Conservation (phyloP, 176 grass and related monocot species). For the Oryza longistaminata region DNA sequence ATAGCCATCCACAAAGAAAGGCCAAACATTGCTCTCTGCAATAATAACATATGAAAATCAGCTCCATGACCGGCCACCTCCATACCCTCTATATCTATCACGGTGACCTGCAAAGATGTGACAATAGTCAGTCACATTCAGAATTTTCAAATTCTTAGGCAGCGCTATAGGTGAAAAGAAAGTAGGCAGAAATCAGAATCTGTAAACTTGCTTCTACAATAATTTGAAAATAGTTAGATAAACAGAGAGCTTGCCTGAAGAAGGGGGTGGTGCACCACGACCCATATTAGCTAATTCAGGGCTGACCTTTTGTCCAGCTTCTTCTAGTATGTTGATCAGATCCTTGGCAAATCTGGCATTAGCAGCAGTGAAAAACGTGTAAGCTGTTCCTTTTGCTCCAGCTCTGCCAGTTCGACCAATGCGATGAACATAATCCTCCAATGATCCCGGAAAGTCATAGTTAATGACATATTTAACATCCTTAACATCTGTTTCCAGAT, state of each 20-base stretch:
- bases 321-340: conserved; percentile 81
- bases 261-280: conserved; percentile 66
- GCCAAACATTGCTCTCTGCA: conserved; percentile 22
- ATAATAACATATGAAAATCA: conserved; percentile 43
- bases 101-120: conserved; percentile 62
- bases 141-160: conserved; percentile 5
- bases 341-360: conserved; percentile 97
- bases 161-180: not conserved
- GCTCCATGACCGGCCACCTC: conserved; percentile 64
- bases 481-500: conserved; percentile 75
- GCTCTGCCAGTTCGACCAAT: conserved; percentile 90
- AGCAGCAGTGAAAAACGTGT: conserved; percentile 87
- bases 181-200: conserved; percentile 5
- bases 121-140: conserved; percentile 28
- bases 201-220: not conserved
- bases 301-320: conserved; percentile 91
- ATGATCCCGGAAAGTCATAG: conserved; percentile 92
- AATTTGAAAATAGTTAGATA: not conserved
- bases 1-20: conserved; percentile 39
- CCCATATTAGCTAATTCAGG: conserved; percentile 83
- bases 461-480: conserved; percentile 99
- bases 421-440: conserved; percentile 97
- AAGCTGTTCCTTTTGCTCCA: conserved; percentile 91
- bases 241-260: conserved; percentile 50
- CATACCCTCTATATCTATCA: conserved; percentile 74